phyloP scores from a whole-genome alignment of 306 rosid species.

The Citrullus amarus region DNA sequence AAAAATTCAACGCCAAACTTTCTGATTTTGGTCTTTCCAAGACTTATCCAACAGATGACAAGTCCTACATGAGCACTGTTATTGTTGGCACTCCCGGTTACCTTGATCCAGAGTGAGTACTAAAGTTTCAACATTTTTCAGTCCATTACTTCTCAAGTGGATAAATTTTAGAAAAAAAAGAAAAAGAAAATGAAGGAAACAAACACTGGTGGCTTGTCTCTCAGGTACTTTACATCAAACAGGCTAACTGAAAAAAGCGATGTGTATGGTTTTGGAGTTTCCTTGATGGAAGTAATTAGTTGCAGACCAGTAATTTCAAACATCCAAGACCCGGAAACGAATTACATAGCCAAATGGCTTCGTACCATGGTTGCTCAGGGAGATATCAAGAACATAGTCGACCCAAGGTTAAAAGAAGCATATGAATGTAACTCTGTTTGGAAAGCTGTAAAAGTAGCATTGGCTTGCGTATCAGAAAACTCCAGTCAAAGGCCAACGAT shows the following conservation, averaged over 20 bases:
- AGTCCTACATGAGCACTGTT: conserved; percentile 15
- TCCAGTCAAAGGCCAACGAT: conserved; percentile 13
- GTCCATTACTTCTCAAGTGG: no score
- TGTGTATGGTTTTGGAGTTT: conserved; percentile 21
- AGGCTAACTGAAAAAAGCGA: conserved; percentile 21
- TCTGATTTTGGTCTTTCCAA: conserved; percentile 25
- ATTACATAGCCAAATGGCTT: conserved; percentile 14
- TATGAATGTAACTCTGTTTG: conserved; percentile 8
- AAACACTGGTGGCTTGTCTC: not conserved
- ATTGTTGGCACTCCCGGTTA: conserved; percentile 41
- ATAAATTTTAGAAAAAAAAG: not conserved
- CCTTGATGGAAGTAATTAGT: conserved; percentile 16
- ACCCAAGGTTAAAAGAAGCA: conserved; percentile 13
- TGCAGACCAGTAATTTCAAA: not conserved
- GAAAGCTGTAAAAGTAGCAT: conserved; percentile 18
- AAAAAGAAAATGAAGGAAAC: not conserved
- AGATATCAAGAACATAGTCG: conserved; percentile 11
- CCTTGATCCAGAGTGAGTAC: conserved; percentile 23
- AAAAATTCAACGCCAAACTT: conserved; percentile 17
- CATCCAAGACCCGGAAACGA: not conserved
- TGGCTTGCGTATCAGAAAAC: conserved; percentile 8
- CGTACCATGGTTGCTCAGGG: conserved; percentile 1
- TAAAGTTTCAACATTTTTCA: not conserved
- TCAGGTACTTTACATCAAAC: conserved; percentile 13
- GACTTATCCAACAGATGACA: not conserved